A percentile compares a stretch with the other conserved stretches of the same genome.
Conservation (phyloP, 225 moss, liverwort and hornwort genomes). For the Takakia lepidozioides region DNA sequence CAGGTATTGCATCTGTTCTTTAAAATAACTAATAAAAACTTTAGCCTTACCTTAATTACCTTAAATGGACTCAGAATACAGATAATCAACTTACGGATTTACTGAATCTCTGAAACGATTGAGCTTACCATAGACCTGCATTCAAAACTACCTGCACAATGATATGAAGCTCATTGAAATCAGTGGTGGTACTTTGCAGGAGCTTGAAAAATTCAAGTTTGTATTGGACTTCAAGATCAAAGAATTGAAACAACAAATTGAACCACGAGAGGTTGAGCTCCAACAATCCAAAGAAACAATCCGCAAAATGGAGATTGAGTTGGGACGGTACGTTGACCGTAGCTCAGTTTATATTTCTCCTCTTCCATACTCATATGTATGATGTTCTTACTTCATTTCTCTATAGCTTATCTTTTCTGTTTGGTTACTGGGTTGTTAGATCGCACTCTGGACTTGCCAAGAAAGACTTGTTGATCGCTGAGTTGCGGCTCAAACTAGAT, state of each 20-base stretch:
- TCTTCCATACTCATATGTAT: no score
- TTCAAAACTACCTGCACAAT: no score
- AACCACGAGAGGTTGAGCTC: constrained; percentile 72
- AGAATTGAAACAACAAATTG: constrained; percentile 61
- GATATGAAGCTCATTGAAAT: not conserved
- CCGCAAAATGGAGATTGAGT: constrained; percentile 72
- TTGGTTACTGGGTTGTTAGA: constrained; percentile 13
- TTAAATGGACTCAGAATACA: not conserved
- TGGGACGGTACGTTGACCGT: constrained; percentile 44
- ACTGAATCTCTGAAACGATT: no score
- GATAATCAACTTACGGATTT: not conserved
- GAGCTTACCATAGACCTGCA: no score
- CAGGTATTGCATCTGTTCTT: constrained; percentile 23
- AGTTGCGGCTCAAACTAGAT: constrained; percentile 47
- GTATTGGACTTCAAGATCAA: constrained; percentile 85
- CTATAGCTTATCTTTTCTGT: not conserved
- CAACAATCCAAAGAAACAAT: constrained; percentile 48
- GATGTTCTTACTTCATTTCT: not conserved
- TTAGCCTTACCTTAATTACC: not conserved
- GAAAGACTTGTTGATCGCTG: constrained; percentile 35
- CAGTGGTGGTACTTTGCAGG: constrained; percentile 19
- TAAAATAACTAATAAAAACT: no score
- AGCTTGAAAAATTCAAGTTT: constrained; percentile 89
- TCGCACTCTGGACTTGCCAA: constrained; percentile 41
- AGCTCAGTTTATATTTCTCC: no score